Conservation (phyloP, 345 rosid genomes). For the Citrus sp. region DNA sequence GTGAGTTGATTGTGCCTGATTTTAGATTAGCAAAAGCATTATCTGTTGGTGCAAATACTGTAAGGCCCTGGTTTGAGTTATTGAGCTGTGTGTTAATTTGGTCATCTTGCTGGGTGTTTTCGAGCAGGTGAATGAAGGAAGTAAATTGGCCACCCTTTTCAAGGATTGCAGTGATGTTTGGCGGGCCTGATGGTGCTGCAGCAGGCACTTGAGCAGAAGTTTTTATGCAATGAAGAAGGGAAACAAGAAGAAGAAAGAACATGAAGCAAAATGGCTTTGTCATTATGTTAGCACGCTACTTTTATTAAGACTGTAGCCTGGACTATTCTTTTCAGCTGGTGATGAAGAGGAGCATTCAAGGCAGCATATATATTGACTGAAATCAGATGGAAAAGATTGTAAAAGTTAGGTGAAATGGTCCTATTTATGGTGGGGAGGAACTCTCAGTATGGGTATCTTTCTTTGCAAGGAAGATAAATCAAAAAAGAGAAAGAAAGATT, state of each 20-base stretch:
- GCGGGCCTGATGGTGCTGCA: conserved; percentile 53
- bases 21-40: conserved; percentile 66
- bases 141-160: conserved; percentile 84
- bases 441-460: conserved; percentile 23
- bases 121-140: conserved; percentile 54
- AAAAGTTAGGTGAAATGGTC: conserved; percentile 35
- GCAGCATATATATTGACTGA: conserved; percentile 15
- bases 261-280: conserved; percentile 30
- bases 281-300: conserved; percentile 15
- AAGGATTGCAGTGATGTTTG: conserved; percentile 66
- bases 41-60: conserved; percentile 79
- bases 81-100: conserved; percentile 77
- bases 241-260: conserved; percentile 26
- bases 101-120: conserved; percentile 57
- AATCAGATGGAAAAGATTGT: not conserved
- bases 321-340: not conserved
- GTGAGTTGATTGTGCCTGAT: conserved; percentile 64
- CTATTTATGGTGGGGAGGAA: conserved; percentile 27
- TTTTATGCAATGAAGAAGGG: conserved; percentile 24
- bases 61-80: conserved; percentile 68
- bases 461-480: conserved; percentile 11
- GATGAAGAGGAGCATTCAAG: conserved; percentile 8
- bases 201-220: conserved; percentile 47
- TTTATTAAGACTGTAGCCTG: not conserved
- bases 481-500: conserved; percentile 13